Evolutionary conservation across 1,284 basidiomycete species (phyloP), one percentile per base, ranked within the genome.

Genomic region (Tremellales sp.): DNA sequence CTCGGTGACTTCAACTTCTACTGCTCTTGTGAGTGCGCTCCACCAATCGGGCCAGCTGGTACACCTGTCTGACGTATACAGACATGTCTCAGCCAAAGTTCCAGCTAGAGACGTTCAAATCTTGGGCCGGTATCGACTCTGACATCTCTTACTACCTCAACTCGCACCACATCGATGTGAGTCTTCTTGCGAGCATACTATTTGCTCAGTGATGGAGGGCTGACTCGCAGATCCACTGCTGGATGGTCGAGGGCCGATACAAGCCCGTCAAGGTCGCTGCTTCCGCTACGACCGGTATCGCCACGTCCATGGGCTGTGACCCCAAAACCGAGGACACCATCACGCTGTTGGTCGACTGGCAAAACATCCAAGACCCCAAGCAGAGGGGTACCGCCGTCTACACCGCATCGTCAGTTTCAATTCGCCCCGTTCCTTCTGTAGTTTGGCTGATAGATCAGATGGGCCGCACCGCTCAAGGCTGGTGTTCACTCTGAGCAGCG

Each of bases 71-170:
- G 15, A 39, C 22, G 31, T 11, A n/a, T n/a, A 12, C 60, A 62
- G 56, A 78, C 74, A 96, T 96, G 91, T 89, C 87, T 63, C 91
- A 94, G 71, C 91, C 91, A 42, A 96, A 96, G 77, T 85, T 82
- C 66, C 91, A 96, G 75, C 80, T 96, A 24, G 87, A 90, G 74
- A 93, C 90, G 0, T 94, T 93, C 82, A 84, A 85, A 54, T 87
- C 87, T 17, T 94, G 91, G 91, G 91, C 90, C 7, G 91, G 91
- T 21, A 87, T 85, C 72, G 90, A 93, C 68, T 89, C 86, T 23
- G 90, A 93, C 64, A 92, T 92, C 56, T 64, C 65, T 56, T 94
- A 93, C 75, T 94, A 96, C 72, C 83, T 94, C 58, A 93, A 90
- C 55, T 91, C 88, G 26, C 91, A 93, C 72, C 90, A 94, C 74